These are phyloP conservation scores for Cytospora piceicola DNA, from an alignment of 2,329 filamentous ascomycete species.

Conservation along the genomic window DNA sequence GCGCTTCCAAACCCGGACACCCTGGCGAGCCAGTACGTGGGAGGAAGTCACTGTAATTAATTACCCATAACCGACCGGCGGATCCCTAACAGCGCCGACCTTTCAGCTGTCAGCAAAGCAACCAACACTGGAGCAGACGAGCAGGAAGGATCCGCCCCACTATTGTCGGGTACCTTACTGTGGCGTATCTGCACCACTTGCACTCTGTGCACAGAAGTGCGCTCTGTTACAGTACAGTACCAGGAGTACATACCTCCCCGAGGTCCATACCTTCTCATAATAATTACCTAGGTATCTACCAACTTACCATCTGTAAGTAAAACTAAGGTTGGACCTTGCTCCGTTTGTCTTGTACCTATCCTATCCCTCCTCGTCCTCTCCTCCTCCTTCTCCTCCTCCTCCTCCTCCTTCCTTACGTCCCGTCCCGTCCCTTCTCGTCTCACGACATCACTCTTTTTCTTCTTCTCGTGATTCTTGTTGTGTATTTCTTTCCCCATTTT, in stretches of 20 bases:
- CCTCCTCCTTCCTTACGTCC: slow-evolving; percentile 11
- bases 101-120: neutral
- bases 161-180: slow-evolving; percentile 2
- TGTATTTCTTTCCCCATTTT: slow-evolving; percentile 19
- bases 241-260: slow-evolving; percentile 10
- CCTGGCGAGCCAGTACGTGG: neutral
- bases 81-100: neutral
- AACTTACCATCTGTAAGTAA: slow-evolving; percentile 4
- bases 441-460: slow-evolving; percentile 21
- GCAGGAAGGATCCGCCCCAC: slow-evolving; percentile 1
- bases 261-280: neutral
- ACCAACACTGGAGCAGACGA: neutral
- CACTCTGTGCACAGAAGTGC: slow-evolving; percentile 6
- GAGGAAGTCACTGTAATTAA: neutral
- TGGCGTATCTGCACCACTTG: slow-evolving; percentile 19
- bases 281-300: too few relatives aligned
- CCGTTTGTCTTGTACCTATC: neutral
- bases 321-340: neutral
- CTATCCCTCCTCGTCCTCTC: slow-evolving; percentile 3
- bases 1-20: too few relatives aligned
- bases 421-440: slow-evolving; percentile 19
- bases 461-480: slow-evolving; percentile 20
- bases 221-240: too few relatives aligned
- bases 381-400: slow-evolving; percentile 2
- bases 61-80: neutral